Conservation (phyloP, 225 moss, liverwort and hornwort species). For the Antitrichia curtipendula region DNA sequence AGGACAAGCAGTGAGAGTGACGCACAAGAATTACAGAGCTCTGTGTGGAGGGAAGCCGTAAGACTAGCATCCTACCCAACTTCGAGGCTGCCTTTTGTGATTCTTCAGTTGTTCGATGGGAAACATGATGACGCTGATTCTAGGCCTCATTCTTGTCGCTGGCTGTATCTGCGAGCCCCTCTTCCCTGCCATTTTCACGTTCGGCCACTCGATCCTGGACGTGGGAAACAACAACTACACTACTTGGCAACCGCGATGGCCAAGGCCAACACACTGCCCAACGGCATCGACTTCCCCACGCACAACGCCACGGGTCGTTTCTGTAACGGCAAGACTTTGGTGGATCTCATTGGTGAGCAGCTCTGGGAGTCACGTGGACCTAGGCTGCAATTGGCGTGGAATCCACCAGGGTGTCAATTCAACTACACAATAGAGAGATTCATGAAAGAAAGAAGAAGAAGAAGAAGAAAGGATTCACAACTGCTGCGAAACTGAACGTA, state of each 20-base stretch:
- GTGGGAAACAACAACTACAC: conserved; percentile 42
- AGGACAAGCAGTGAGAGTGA: not conserved
- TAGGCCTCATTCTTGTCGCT: not conserved
- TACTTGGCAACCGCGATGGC: conserved; percentile 10
- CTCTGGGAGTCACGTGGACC: not conserved
- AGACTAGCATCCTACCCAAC: not conserved
- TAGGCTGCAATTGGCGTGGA: not conserved
- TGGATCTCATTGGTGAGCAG: conserved; percentile 23
- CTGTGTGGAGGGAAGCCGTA: not conserved
- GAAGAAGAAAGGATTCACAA: not conserved
- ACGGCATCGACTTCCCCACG: conserved; percentile 24
- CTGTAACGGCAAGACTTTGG: conserved; percentile 24
- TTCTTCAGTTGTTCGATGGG: not conserved
- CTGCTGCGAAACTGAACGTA: not conserved
- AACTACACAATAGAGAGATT: not conserved
- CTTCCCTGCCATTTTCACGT: conserved; percentile 30
- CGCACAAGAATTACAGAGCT: not conserved
- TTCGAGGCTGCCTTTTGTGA: not conserved
- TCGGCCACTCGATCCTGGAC: conserved; percentile 30
- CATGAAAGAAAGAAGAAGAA: no score
- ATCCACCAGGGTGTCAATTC: not conserved
- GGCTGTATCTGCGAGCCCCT: not conserved
- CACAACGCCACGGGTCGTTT: conserved; percentile 39
- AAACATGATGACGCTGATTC: not conserved
- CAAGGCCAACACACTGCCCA: conserved; percentile 17